Evolutionary conservation across 805 yeast species (phyloP), one percentile per base, ranked within the genome.

Genomic region (Peterozyma toletana): DNA sequence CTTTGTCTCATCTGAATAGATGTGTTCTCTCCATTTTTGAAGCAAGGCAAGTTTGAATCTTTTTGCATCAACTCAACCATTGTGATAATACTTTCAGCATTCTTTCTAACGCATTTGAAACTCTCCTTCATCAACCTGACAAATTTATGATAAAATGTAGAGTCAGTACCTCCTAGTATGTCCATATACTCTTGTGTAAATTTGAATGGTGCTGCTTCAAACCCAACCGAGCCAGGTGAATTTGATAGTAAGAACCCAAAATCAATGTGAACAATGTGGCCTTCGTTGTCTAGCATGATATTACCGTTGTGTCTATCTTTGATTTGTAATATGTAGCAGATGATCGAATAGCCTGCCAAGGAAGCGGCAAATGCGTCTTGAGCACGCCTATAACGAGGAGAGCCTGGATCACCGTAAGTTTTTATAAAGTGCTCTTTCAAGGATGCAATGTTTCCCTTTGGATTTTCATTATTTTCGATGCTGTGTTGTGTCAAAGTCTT

Each of bases 301-400:
- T 93, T 93, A 56, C 99, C 99, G 58, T 91, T 91, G 59, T 91
- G 99, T 52, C 99, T 77, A 62, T 93, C 99, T 60, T 93, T 93
- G 48, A 93, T 86, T 64, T 91, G 98, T 40, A 93, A 67, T 35
- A 91, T 67, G 53, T 89, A 93, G 48, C 96, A 88, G 31, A 93
- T 82, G 14, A 93, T 80, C 0, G 97, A 89, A 62, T 91, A 93
- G 0, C 95, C 84, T 0, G 99, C 98, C 51, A 93, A 68, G 15
- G 96, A 87, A 40, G 73, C 71, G 2, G 95, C 86, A 63, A 93
- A 93, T 52, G 84, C 85, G 38, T 80, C 83, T 57, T 89, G 95
- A 0, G 98, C 97, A 44, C 75, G 69, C 54, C 70, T 77, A 62
- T 80, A 86, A 44, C 72, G 71, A 9, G 66, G 55, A 0, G 80